Conservation (phyloP, 1,139 yeast species). For the Hansenula lynferdii region DNA sequence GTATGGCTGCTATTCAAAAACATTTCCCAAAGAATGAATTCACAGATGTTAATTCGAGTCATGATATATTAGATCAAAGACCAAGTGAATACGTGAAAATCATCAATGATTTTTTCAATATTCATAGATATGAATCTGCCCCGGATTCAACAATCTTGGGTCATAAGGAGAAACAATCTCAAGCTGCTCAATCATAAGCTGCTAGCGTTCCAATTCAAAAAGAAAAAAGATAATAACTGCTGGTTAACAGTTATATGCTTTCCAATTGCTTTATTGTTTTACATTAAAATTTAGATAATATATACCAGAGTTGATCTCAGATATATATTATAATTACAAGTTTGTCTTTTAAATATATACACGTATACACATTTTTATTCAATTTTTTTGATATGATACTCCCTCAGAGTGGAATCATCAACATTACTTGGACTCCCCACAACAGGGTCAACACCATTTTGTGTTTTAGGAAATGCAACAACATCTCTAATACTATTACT, state of each 20-base stretch:
- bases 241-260: neutral
- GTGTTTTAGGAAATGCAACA: constrained; percentile 92
- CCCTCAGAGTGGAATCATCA: constrained; percentile 38
- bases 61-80: constrained; percentile 41
- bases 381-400: constrained; percentile 31
- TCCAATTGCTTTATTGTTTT: neutral
- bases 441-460: constrained; percentile 82
- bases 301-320: neutral
- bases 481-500: constrained; percentile 81
- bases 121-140: constrained; percentile 13
- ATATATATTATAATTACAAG: neutral
- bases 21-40: constrained; percentile 33
- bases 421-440: constrained; percentile 82
- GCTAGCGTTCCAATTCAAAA: too few relatives aligned
- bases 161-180: neutral
- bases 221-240: too few relatives aligned
- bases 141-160: constrained; percentile 5
- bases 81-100: constrained; percentile 33
- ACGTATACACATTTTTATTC: constrained; percentile 4
- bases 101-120: constrained; percentile 20
- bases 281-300: too few relatives aligned
- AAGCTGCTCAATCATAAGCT: neutral
- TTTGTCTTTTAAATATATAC: too few relatives aligned
- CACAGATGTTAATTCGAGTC: constrained; percentile 37
- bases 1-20: constrained; percentile 28